These are phyloP conservation scores for Sporothrix inflata DNA, from an alignment of 2,329 filamentous ascomycete species.

Conservation along the genomic window DNA sequence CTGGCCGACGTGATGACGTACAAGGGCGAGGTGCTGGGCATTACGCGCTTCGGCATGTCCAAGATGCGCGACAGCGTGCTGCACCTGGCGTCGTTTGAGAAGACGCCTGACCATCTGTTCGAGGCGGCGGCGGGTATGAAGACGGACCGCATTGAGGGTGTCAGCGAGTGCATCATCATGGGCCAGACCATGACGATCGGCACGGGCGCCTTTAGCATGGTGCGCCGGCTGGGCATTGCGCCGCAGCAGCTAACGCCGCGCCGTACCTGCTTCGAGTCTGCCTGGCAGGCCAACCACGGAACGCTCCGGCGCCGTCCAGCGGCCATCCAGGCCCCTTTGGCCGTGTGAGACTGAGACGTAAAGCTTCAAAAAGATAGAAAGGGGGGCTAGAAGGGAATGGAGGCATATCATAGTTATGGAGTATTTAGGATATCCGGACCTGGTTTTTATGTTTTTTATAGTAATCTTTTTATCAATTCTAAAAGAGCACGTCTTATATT, in stretches of 20 bases:
- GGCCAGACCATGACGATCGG: conserved; percentile 91
- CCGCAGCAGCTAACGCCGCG: conserved; percentile 60
- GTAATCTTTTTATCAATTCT: neutral
- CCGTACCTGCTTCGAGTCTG: conserved; percentile 72
- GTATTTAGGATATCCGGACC: neutral
- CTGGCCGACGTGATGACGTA: conserved; percentile 99
- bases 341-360: neutral
- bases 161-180: conserved; percentile 97
- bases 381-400: neutral
- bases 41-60: conserved; percentile 91
- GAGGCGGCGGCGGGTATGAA: conserved; percentile 93
- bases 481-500: too few relatives aligned
- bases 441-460: neutral
- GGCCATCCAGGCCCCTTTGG: neutral
- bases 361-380: neutral
- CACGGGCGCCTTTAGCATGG: conserved; percentile 89
- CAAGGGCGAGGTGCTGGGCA: conserved; percentile 95
- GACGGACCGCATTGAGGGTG: conserved; percentile 87
- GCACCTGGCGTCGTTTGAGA: conserved; percentile 94
- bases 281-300: conserved; percentile 48
- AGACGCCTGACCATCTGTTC: conserved; percentile 96
- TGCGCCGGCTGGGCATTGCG: conserved; percentile 72
- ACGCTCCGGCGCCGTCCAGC: neutral
- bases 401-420: neutral
- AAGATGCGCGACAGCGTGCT: conserved; percentile 96